phyloP scores from a whole-genome alignment of 2,329 filamentous ascomycete genomes.

The Aspergillus fijiensis region DNA sequence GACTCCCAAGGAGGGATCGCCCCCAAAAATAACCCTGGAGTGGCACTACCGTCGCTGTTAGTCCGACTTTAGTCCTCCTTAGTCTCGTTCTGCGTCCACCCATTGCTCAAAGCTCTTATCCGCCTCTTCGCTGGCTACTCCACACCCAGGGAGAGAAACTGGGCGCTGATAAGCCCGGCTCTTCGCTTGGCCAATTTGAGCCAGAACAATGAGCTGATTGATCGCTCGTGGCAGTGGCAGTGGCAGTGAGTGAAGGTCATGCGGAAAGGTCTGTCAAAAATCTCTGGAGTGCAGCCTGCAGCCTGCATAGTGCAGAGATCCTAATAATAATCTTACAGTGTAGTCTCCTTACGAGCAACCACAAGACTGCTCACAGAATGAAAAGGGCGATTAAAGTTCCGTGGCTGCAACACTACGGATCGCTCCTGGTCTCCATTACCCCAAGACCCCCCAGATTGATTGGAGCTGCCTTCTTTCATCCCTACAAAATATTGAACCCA shows the following conservation, averaged over 20 bases:
- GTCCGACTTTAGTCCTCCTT: not conserved
- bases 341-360: not conserved
- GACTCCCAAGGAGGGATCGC: not conserved
- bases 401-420: not conserved
- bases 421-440: not conserved
- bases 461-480: not conserved
- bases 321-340: not conserved
- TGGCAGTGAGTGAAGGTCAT: not conserved
- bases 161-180: not conserved
- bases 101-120: not conserved
- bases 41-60: not conserved
- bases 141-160: not conserved
- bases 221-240: not conserved
- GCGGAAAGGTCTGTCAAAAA: not conserved
- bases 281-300: not conserved
- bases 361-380: not conserved
- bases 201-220: not conserved
- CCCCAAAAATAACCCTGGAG: constrained; percentile 8
- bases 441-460: not conserved
- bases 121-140: not conserved
- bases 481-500: not conserved
- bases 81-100: not conserved
- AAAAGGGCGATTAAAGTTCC: not conserved
- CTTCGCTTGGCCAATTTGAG: not conserved
- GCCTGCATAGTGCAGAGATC: not conserved